Percentiles rank a stretch among this genome's conserved stretches.
Evolutionary conservation across 257 asterid species (phyloP).

Genomic region (Penstemon barbatus): DNA sequence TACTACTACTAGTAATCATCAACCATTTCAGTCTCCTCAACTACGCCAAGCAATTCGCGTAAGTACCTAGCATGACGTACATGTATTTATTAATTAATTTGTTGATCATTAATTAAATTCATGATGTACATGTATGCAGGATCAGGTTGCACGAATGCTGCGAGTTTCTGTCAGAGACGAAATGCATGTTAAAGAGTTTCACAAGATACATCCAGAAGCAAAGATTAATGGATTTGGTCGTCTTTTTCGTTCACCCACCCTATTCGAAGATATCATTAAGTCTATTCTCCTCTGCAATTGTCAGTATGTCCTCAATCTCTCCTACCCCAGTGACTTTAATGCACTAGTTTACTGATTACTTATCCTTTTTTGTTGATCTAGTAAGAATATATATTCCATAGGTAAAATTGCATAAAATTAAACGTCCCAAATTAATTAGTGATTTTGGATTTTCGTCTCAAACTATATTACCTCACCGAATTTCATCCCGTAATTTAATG

Average conservation of each 20-base stretch:
- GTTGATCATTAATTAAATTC: background rate
- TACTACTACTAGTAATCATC: too few relatives aligned
- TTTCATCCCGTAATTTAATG: too few relatives aligned
- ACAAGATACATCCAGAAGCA: constrained; percentile 33
- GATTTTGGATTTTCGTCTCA: too few relatives aligned
- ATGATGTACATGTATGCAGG: constrained; percentile 7
- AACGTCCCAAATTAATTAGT: too few relatives aligned
- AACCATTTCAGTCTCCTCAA: background rate
- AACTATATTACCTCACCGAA: too few relatives aligned
- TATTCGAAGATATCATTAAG: constrained; percentile 57
- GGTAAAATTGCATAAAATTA: too few relatives aligned
- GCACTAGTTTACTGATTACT: too few relatives aligned
- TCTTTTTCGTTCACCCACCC: constrained; percentile 46
- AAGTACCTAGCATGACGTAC: background rate
- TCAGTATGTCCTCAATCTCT: constrained; percentile 22
- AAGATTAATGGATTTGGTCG: constrained; percentile 41
- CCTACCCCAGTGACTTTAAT: too few relatives aligned
- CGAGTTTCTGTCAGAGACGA: constrained; percentile 42
- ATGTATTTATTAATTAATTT: too few relatives aligned
- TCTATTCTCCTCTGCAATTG: constrained; percentile 43
- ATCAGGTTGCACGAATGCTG: constrained; percentile 50
- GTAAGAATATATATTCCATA: too few relatives aligned
- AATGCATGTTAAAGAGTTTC: constrained; percentile 31
- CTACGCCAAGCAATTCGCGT: constrained; percentile 33
- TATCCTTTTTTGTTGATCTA: too few relatives aligned